Evolutionary conservation across 164 flowering plant genomes (phyloP), one percentile per base, ranked within the genome.

Genomic region (Vitis labrusca): DNA sequence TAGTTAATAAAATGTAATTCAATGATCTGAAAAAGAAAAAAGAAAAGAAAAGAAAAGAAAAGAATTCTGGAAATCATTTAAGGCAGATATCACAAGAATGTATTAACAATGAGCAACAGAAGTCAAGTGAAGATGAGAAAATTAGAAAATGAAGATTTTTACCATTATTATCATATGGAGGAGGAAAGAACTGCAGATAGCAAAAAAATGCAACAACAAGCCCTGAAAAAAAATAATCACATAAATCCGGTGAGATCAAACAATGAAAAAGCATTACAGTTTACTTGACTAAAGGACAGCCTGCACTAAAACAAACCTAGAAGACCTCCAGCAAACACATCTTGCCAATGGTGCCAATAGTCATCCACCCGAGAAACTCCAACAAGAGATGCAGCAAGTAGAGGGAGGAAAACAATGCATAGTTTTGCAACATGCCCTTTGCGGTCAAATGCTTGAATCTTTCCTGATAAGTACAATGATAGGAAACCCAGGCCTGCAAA

Each of bases 281-380:
- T 32, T 32, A 32, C 6, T 32, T 32, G 1, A 66, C 8, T n/a
- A 19, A 23, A 49, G 23, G 48, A 63, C 49, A 49, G 56, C 5
- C 13, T 44, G 19, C 11, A 10, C 48, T 16, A 66, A 8, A 53
- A 79, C 83, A 29, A 32, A 91, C 98, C 98, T 80, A 93, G 13
- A 62, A 93, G 61, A 19, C 88, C 94, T 19, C 93, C 96, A 54
- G 92, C 91, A 74, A 93, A 91, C 12, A 93, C 96, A 72, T 91
- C 98, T 74, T 89, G 91, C 98, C 97, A 93, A 74, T 91, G 94
- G 72, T 93, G 98, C 97, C 98, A 91, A 68, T 93, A 89, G 75
- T 91, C 97, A 78, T 87, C 89, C 17, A 93, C 94, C 30, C 98
- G 88, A 62, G 98, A 93, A 53, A 93, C 30, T 13, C 78, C 98